Evolutionary conservation across 352 stramenopile genomes (phyloP).

Genomic region (Phytophthora hibernalis): DNA sequence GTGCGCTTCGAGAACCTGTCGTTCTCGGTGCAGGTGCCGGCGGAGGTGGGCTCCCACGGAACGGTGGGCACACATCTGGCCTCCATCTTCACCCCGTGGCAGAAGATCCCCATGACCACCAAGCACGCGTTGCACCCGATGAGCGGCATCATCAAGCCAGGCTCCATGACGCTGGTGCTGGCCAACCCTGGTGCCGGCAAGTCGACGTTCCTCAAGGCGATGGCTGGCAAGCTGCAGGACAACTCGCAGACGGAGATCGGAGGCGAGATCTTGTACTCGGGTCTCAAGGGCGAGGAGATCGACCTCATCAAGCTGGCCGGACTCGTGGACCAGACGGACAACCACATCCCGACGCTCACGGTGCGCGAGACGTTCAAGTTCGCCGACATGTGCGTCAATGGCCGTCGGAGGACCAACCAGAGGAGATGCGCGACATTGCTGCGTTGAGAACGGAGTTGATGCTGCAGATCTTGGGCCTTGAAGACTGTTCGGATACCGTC

Average conservation of each 20-base stretch:
- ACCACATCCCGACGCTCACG: constrained; percentile 37
- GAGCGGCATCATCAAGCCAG: constrained; percentile 87
- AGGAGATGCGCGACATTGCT: constrained; percentile 77
- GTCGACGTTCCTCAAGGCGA: constrained; percentile 80
- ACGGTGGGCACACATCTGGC: constrained; percentile 66
- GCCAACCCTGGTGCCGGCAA: constrained; percentile 79
- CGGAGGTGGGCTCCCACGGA: constrained; percentile 43
- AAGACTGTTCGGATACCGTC: constrained; percentile 91
- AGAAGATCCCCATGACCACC: constrained; percentile 45
- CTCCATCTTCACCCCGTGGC: constrained; percentile 60
- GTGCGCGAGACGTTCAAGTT: constrained; percentile 44
- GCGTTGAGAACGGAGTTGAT: constrained; percentile 70
- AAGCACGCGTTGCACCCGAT: constrained; percentile 71
- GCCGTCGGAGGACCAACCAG: constrained; percentile 56
- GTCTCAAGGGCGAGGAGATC: constrained; percentile 59
- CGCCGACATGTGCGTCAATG: constrained; percentile 47
- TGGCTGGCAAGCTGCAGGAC: constrained; percentile 66
- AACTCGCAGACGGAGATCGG: constrained; percentile 54
- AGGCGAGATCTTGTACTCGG: constrained; percentile 67
- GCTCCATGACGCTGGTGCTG: constrained; percentile 65
- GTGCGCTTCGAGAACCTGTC: constrained; percentile 74
- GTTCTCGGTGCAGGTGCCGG: constrained; percentile 59
- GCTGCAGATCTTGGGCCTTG: constrained; percentile 87
- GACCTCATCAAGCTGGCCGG: constrained; percentile 72
- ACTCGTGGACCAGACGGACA: constrained; percentile 56